These are phyloP conservation scores for Colletotrichum eleusines DNA, from an alignment of 2,329 filamentous ascomycete genomes.

Conservation along the genomic window DNA sequence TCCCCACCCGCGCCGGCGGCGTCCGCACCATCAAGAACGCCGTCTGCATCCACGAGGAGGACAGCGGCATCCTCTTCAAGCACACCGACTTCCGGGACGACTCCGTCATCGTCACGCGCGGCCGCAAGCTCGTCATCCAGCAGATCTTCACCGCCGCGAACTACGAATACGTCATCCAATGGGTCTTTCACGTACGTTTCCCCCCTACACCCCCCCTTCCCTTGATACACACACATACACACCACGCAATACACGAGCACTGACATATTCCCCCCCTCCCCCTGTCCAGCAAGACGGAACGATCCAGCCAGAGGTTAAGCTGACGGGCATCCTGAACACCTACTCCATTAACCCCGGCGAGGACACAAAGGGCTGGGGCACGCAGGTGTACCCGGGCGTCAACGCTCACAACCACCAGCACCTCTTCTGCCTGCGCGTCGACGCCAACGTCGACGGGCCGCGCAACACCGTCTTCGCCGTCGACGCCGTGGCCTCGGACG, in stretches of 20 bases:
- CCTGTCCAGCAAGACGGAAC: conserved; percentile 79
- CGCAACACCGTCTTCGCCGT: conserved; percentile 88
- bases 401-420: conserved; percentile 98
- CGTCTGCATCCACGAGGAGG: conserved; percentile 95
- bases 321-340: conserved; percentile 94
- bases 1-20: conserved; percentile 82
- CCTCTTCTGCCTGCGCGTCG: conserved; percentile 89
- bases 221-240: no score
- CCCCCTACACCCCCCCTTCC: no score
- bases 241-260: not conserved
- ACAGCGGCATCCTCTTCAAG: conserved; percentile 92
- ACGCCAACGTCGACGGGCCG: conserved; percentile 87
- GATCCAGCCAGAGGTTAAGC: conserved; percentile 90
- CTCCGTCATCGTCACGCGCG: conserved; percentile 86
- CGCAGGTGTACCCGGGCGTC: conserved; percentile 88
- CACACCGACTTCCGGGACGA: conserved; percentile 94
- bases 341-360: conserved; percentile 85
- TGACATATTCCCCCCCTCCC: conserved; percentile 35
- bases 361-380: conserved; percentile 88
- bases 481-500: conserved; percentile 78
- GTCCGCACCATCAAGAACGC: conserved; percentile 90
- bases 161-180: conserved; percentile 84
- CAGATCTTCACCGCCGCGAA: conserved; percentile 97
- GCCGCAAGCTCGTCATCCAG: conserved; percentile 86
- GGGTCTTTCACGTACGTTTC: conserved; percentile 78